Percentiles rank a stretch among this genome's conserved stretches.
phyloP scores from a whole-genome alignment of 306 rosid species.

The Acacia confusa region DNA sequence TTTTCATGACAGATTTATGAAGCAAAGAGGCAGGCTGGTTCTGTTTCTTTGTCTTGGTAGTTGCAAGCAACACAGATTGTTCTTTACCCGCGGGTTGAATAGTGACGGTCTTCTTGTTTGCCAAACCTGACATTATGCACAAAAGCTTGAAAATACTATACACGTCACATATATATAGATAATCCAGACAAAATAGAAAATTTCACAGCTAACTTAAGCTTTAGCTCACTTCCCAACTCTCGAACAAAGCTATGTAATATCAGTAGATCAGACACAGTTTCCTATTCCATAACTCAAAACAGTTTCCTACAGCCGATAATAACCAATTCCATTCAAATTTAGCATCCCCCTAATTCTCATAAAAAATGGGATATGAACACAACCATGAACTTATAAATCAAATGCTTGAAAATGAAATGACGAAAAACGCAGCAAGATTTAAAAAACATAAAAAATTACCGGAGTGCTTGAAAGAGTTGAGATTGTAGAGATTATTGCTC shows the following conservation, averaged over 20 bases:
- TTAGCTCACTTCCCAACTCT: background rate
- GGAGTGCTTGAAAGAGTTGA: conserved; percentile 75
- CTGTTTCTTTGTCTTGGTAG: conserved; percentile 87
- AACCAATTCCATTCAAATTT: background rate
- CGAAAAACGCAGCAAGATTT: background rate
- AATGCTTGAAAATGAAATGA: background rate
- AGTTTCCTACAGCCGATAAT: background rate
- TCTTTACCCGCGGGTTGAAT: conserved; percentile 74
- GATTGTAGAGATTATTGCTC: conserved; percentile 80
- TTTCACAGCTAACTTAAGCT: background rate
- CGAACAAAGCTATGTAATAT: background rate
- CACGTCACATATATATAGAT: background rate
- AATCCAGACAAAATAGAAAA: background rate
- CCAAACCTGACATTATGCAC: conserved; percentile 62
- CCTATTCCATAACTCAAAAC: background rate
- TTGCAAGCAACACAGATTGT: conserved; percentile 76
- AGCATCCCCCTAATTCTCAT: background rate
- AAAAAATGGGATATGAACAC: background rate
- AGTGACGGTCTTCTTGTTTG: conserved; percentile 92
- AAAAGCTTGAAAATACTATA: background rate
- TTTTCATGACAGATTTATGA: conserved; percentile 88
- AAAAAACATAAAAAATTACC: conserved; percentile 39
- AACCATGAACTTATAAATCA: background rate
- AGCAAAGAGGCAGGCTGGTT: conserved; percentile 78
- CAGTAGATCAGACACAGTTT: background rate